Conservation (phyloP, 805 yeast genomes). For the Pichia manshurica region DNA sequence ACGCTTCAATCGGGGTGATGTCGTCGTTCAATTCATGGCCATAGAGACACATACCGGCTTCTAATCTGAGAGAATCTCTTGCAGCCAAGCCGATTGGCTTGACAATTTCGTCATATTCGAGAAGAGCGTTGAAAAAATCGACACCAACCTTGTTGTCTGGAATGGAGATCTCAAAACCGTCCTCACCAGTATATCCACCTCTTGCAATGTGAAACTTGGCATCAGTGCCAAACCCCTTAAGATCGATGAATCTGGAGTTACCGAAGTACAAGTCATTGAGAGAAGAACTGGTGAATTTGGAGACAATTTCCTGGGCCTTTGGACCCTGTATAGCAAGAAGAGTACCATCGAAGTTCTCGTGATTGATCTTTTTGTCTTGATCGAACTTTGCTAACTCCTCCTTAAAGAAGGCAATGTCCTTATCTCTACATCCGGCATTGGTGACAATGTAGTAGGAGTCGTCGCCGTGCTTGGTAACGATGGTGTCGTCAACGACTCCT, state of each 20-base stretch:
- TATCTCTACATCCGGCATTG: slow-evolving; percentile 89
- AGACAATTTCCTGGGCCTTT: slow-evolving; percentile 59
- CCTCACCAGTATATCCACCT: slow-evolving; percentile 98
- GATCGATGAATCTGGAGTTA: slow-evolving; percentile 44
- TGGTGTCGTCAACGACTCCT: slow-evolving; percentile 92
- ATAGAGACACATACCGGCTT: slow-evolving; percentile 97
- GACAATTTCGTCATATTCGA: slow-evolving; percentile 46
- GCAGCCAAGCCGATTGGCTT: slow-evolving; percentile 97
- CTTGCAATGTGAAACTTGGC: slow-evolving; percentile 72
- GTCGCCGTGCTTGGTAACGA: slow-evolving; percentile 80
- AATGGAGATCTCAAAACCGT: slow-evolving; percentile 90
- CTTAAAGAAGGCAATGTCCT: slow-evolving; percentile 63
- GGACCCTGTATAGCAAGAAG: slow-evolving; percentile 95
- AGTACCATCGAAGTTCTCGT: slow-evolving; percentile 58
- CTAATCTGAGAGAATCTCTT: slow-evolving; percentile 88
- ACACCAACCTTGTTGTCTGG: slow-evolving; percentile 49
- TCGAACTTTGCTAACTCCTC: slow-evolving; percentile 39
- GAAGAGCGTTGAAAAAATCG: slow-evolving; percentile 55
- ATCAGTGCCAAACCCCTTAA: slow-evolving; percentile 37
- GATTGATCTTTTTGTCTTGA: slow-evolving; percentile 22
- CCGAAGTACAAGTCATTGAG: slow-evolving; percentile 71
- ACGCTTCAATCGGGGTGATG: slow-evolving; percentile 83
- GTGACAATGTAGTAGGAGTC: slow-evolving; percentile 78
- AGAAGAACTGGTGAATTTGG: slow-evolving; percentile 54
- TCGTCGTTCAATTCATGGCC: slow-evolving; percentile 84